phyloP scores from a whole-genome alignment of 441 rosid genomes.

The Erodium moschatum region DNA sequence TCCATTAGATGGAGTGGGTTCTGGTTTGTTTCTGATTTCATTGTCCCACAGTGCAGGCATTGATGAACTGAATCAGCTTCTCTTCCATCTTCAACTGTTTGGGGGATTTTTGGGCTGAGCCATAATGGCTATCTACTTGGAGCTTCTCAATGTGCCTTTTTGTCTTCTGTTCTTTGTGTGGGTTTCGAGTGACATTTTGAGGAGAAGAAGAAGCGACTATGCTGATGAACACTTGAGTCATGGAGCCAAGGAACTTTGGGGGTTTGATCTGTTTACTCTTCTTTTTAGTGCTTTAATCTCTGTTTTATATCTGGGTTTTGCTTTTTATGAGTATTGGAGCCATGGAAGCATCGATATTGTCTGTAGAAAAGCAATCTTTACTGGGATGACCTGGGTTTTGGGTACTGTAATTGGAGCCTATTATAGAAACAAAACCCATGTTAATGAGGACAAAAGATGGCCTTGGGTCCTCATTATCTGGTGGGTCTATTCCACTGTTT shows the following conservation, averaged over 20 bases:
- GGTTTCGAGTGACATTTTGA: conserved; percentile 25
- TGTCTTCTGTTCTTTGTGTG: conserved; percentile 26
- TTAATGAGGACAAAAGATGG: conserved; percentile 28
- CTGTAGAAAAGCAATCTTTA: conserved; percentile 19
- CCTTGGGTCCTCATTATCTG: conserved; percentile 41
- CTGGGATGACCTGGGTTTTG: conserved; percentile 35
- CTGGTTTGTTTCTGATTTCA: neutral
- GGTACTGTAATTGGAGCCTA: conserved; percentile 29
- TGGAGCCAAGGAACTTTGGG: neutral
- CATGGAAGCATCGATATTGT: neutral
- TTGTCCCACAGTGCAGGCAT: neutral
- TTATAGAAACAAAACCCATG: conserved; percentile 20
- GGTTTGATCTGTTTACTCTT: conserved; percentile 15
- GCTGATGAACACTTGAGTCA: conserved; percentile 8
- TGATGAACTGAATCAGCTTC: neutral
- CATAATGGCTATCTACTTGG: conserved; percentile 20
- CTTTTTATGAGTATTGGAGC: conserved; percentile 26
- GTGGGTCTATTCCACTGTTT: conserved; percentile 40
- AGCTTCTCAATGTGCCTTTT: conserved; percentile 30
- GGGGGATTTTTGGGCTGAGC: neutral
- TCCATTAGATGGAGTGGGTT: neutral
- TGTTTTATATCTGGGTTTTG: conserved; percentile 28
- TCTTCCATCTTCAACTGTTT: neutral
- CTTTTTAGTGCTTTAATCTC: conserved; percentile 28
- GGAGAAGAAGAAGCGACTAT: neutral